Percentiles rank a stretch among this genome's conserved stretches.
Evolutionary conservation across 2,329 filamentous ascomycete genomes (phyloP).

Genomic region (Epicoccum sorghinum): DNA sequence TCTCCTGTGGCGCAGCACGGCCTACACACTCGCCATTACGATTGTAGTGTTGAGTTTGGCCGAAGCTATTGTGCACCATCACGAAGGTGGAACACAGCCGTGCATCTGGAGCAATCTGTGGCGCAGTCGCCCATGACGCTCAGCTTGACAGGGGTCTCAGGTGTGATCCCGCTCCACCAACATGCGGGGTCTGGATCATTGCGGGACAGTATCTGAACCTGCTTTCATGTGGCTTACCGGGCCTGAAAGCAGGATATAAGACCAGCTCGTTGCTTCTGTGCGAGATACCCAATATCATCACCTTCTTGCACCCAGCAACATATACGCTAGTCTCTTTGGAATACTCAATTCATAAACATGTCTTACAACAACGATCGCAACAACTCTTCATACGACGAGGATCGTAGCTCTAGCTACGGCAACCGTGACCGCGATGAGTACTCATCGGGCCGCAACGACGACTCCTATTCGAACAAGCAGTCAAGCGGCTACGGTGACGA

Average conservation of each 20-base stretch:
- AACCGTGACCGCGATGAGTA: conserved; percentile 21
- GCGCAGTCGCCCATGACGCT: conserved; percentile 13
- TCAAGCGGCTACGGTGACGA: conserved; percentile 6
- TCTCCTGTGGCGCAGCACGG: conserved; percentile 4
- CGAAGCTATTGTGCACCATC: conserved; percentile 8
- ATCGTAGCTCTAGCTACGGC: conserved; percentile 24
- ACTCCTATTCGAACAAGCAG: conserved; percentile 13
- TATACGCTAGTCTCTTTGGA: background rate
- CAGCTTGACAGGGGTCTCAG: conserved; percentile 13
- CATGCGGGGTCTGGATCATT: conserved; percentile 11
- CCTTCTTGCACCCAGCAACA: background rate
- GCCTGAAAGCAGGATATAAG: conserved; percentile 3
- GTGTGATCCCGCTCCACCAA: conserved; percentile 14
- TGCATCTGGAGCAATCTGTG: conserved; percentile 16
- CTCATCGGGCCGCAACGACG: conserved; percentile 23
- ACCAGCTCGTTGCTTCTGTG: background rate
- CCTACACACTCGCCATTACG: background rate
- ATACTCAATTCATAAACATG: conserved; percentile 17
- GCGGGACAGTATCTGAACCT: background rate
- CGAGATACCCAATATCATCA: too few species aligned
- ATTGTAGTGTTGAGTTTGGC: conserved; percentile 9
- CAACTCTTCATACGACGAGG: conserved; percentile 21
- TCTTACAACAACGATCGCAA: conserved; percentile 36
- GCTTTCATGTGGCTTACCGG: background rate
- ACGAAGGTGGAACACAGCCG: background rate